Conservation (phyloP, 441 rosid genomes). For the Viola pubescens region DNA sequence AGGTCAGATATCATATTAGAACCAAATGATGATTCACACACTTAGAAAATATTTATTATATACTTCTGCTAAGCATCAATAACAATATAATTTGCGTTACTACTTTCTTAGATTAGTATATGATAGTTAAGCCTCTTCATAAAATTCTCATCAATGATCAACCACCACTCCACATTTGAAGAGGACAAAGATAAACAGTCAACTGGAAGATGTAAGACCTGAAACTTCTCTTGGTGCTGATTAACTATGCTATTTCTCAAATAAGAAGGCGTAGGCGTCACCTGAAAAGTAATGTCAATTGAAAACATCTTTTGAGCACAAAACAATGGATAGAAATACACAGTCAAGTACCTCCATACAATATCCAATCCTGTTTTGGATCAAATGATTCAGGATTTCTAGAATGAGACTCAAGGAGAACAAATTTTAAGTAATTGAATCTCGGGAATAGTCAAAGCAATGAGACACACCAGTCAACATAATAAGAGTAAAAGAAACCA, state of each 20-base stretch:
- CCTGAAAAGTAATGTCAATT: slow-evolving; percentile 28
- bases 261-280: slow-evolving; percentile 29
- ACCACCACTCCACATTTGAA: neutral
- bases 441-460: slow-evolving; percentile 5
- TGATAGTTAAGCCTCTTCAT: no score
- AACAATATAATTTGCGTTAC: no score
- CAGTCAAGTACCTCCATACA: slow-evolving; percentile 53
- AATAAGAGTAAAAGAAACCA: slow-evolving; percentile 2
- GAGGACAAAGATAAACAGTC: neutral
- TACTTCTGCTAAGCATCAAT: no score
- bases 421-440: slow-evolving; percentile 7
- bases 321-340: slow-evolving; percentile 13
- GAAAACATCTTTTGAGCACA: slow-evolving; percentile 4
- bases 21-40: no score
- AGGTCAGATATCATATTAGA: no score
- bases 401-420: slow-evolving; percentile 21
- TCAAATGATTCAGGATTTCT: slow-evolving; percentile 46
- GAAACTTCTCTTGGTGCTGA: slow-evolving; percentile 28
- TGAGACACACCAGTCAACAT: neutral
- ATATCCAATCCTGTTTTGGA: slow-evolving; percentile 36
- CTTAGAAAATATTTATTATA: no score
- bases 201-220: slow-evolving; percentile 21
- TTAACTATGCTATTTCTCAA: slow-evolving; percentile 19
- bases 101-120: no score
- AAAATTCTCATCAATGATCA: neutral